Conservation (phyloP, 306 rosid species). For the Quercus variabilis region DNA sequence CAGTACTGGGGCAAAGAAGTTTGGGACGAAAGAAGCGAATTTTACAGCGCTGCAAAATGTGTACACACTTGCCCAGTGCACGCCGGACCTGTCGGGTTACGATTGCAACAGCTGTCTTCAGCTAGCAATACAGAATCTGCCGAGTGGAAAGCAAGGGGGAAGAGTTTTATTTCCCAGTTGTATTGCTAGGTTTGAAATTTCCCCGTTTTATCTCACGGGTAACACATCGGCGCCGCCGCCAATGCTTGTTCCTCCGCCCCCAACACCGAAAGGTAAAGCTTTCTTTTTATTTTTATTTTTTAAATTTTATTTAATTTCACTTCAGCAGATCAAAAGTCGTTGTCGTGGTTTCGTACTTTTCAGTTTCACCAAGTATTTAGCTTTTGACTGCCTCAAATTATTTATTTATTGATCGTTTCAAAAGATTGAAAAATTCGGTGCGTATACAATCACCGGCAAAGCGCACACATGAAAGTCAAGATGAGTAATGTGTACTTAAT, state of each 20-base stretch:
- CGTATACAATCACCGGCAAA: too few species aligned
- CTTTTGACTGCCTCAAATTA: too few species aligned
- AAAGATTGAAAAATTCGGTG: too few species aligned
- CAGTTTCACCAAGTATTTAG: too few species aligned
- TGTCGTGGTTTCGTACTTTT: too few species aligned
- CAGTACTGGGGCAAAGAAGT: conserved; percentile 15
- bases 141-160: conserved; percentile 1
- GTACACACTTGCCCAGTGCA: conserved; percentile 35
- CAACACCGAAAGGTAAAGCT: neutral
- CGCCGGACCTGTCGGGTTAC: conserved; percentile 17
- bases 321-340: too few species aligned
- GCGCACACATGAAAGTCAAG: too few species aligned
- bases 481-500: too few species aligned
- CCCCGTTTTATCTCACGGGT: neutral
- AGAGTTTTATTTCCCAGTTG: conserved; percentile 19
- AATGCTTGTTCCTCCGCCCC: neutral
- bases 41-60: conserved; percentile 8
- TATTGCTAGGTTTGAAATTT: neutral
- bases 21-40: conserved; percentile 20
- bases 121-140: neutral
- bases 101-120: conserved; percentile 19
- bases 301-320: too few species aligned
- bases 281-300: too few species aligned
- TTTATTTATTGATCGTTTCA: too few species aligned
- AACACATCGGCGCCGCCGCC: neutral